Base-by-base conservation (phyloP, 306 rosid genomes). In the Neltuma alba region DNA sequence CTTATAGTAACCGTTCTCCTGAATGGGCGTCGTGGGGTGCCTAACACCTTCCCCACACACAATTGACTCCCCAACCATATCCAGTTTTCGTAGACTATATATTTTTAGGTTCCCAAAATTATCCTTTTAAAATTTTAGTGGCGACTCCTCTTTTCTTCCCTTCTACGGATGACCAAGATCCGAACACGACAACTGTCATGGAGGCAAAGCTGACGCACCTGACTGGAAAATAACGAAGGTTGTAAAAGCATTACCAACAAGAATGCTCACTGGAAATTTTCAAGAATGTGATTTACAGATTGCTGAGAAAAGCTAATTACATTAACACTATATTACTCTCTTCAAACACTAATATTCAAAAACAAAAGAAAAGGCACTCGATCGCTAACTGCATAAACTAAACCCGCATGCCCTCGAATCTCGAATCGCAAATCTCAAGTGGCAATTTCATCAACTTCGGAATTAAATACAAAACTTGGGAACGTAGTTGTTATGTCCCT, bases 401-500 rank as follows among this genome's bases (percentile, higher is more conserved):
- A 65, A 60, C 36, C 80, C 60, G 25, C 55, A 70, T 44, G 70
- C 58, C 40, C 67, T 90, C 80, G 50, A n/a, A n/a, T 57, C 70
- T 91, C 80, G 91, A 7, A 23, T 44, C 50, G 88, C 80, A 90
- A 4, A 38, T 58, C 70, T 92, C 83, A 95, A 7, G 97, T 89
- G 47, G 91, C 92, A 67, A 91, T 79, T 85, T 94, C 97, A 62
- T 94, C 99, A 80, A 94, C 97, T 81, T 89, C 97, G 13, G 97
- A 94, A 79, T 92, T 81, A 79, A 94, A 92, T 83, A 94, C 92
- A 86, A 94, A 94, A 87, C 99, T 94, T 68, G 99, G 99, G 68
- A 94, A 94, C 13, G 99, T 87, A 3, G 97, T 94, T 0, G 99
- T 94, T 78, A 92, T 89, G 84, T 94, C 97, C 92, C 99, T 94